A percentile compares a stretch with the other conserved stretches of the same genome.
Conservation (phyloP, 2,329 filamentous ascomycete genomes). For the Sordariomycetes sp. region DNA sequence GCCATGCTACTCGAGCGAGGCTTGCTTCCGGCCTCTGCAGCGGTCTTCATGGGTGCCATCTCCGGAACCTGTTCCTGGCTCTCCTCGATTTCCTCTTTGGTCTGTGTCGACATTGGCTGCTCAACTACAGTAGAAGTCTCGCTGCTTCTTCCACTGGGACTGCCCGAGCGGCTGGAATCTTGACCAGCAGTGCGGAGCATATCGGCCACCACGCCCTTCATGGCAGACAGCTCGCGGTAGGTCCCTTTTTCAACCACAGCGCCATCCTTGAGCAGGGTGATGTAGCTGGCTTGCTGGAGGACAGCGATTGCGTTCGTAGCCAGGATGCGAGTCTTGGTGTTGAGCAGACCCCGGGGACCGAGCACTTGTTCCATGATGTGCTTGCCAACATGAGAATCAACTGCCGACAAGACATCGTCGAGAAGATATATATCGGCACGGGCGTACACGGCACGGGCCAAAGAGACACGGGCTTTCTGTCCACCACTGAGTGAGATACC, state of each 20-base stretch:
- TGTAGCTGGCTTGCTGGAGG: conserved; percentile 79
- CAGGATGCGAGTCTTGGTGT: conserved; percentile 80
- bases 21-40: conserved; percentile 37
- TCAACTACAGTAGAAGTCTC: conserved; percentile 51
- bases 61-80: conserved; percentile 69
- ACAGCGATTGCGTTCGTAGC: conserved; percentile 95
- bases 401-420: conserved; percentile 89
- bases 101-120: conserved; percentile 32
- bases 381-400: conserved; percentile 94
- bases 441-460: conserved; percentile 92
- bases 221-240: conserved; percentile 82
- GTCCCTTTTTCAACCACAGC: conserved; percentile 81
- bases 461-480: conserved; percentile 86
- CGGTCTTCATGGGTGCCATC: conserved; percentile 63
- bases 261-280: conserved; percentile 75
- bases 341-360: conserved; percentile 72
- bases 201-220: conserved; percentile 83
- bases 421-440: conserved; percentile 93
- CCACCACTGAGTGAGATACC: conserved; percentile 94
- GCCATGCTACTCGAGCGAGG: conserved; percentile 60
- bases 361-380: conserved; percentile 94
- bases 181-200: conserved; percentile 70
- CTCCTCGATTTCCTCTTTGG: conserved; percentile 63
- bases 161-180: conserved; percentile 34
- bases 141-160: conserved; percentile 36